phyloP scores from a whole-genome alignment of 73 alveolate genomes.

The Stentor coeruleus region DNA sequence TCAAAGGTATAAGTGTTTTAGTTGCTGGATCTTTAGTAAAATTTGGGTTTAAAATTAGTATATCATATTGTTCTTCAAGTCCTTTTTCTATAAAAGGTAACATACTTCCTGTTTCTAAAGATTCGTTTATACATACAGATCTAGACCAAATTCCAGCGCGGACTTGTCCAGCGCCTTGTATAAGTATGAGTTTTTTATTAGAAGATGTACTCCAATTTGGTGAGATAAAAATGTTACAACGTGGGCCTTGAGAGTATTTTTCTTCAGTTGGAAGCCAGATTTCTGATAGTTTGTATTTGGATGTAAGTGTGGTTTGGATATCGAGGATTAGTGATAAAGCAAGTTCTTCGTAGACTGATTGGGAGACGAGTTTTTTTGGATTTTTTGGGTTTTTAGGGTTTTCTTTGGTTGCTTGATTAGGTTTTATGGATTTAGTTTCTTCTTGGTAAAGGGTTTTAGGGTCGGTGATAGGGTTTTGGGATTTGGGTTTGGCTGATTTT shows the following conservation, averaged over 20 bases:
- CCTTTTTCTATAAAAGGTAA: conserved; percentile 38
- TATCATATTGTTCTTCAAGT: neutral
- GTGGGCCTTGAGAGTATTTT: neutral
- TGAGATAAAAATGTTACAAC: neutral
- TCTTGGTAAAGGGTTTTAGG: too few species aligned
- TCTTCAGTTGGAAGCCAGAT: neutral
- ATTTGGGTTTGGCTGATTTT: too few species aligned
- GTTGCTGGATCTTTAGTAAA: conserved; percentile 4
- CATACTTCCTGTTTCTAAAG: conserved; percentile 38
- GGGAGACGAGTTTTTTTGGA: too few species aligned
- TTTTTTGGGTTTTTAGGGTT: too few species aligned
- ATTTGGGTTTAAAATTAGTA: conserved; percentile 34
- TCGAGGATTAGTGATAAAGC: neutral
- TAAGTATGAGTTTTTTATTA: neutral
- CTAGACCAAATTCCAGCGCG: conserved; percentile 40
- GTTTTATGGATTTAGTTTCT: too few species aligned
- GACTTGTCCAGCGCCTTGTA: conserved; percentile 16
- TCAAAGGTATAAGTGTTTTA: conserved; percentile 26
- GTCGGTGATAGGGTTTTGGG: too few species aligned
- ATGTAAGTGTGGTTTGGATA: neutral
- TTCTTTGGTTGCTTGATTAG: too few species aligned
- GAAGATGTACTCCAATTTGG: neutral
- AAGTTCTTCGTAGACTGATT: neutral
- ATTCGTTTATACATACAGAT: conserved; percentile 40
- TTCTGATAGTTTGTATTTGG: neutral